Base-by-base conservation (phyloP, 352 stramenopile species). In the Pythium dissimile region DNA sequence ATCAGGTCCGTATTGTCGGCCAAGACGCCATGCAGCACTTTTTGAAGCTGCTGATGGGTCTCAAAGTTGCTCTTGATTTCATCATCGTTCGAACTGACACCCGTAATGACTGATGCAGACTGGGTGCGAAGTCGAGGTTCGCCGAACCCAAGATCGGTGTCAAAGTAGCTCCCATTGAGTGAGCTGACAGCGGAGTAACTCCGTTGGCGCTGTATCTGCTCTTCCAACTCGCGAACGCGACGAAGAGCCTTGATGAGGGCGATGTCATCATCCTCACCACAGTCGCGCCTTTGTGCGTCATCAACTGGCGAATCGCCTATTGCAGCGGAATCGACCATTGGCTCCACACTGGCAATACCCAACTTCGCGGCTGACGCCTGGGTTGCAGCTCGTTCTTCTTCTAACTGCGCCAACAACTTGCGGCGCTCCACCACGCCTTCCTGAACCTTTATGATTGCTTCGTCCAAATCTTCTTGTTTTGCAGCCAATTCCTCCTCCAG, bases 1-100 rank as follows among this genome's bases (percentile, higher is more conserved):
- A 85, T 64, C 35, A 91, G 67, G 34, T 88, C 70, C 38, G 69
- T 67, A 30, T 88, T 88, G 46, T 88, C 77, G 23, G 60, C 71
- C 10, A 91, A 43, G 32, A 77, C 73, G 32, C 56, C 67, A 30
- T 84, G 65, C 10, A 91, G 46, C 26, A 85, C 41, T 23, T 70
- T 80, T 45, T 84, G 69, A 11, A 85, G 63, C 46, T 77, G 58
- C 49, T 67, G 34, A 34, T 64, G 50, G 4, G 35, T 55, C 41
- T 61, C 46, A 28, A 57, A 54, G 18, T 49, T 51, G 31, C 39
- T 64, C 9, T 31, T 26, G 10, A 55, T 60, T 10, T 59, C 54
- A 5, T 60, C 48, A 20, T 60, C 53, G 43, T 46, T 64, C 5
- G 32, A 54, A 41, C 32, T 35, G 31, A 27, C 5, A 32, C 32